These are phyloP conservation scores for Neopestalotiopsis clavispora DNA, from an alignment of 2,329 filamentous ascomycete genomes.

Conservation along the genomic window DNA sequence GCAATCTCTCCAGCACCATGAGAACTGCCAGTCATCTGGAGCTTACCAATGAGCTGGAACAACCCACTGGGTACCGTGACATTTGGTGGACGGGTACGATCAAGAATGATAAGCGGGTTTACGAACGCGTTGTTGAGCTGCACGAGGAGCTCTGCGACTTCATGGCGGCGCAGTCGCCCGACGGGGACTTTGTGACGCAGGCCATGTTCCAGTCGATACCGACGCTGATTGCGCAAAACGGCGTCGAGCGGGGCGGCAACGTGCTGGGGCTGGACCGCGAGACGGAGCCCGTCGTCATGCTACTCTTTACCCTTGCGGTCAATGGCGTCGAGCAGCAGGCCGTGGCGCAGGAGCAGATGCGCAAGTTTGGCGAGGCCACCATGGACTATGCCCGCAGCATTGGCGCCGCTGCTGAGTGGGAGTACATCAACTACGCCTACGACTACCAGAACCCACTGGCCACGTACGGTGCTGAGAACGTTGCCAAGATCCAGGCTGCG, in stretches of 20 bases:
- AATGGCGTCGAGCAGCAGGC: conserved; percentile 32
- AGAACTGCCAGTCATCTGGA: conserved; percentile 20
- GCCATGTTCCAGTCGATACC: conserved; percentile 43
- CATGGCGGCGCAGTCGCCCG: conserved; percentile 32
- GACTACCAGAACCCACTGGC: conserved; percentile 35
- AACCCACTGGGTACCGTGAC: conserved; percentile 18
- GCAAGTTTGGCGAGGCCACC: conserved; percentile 33
- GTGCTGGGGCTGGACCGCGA: conserved; percentile 42
- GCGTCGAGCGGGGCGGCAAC: conserved; percentile 41
- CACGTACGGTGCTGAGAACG: conserved; percentile 40
- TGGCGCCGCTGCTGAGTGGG: conserved; percentile 31
- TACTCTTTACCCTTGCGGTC: conserved; percentile 36
- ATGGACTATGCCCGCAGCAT: conserved; percentile 24
- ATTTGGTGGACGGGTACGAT: conserved; percentile 24
- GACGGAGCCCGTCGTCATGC: conserved; percentile 36
- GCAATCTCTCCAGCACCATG: conserved; percentile 19
- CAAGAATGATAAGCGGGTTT: conserved; percentile 30
- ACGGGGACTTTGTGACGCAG: conserved; percentile 38
- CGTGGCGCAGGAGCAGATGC: conserved; percentile 36
- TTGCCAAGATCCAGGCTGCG: conserved; percentile 33
- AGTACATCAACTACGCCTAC: conserved; percentile 44
- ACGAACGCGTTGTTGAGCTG: conserved; percentile 42
- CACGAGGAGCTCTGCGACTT: conserved; percentile 42
- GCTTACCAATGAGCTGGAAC: conserved; percentile 20
- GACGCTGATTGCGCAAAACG: conserved; percentile 37